These are phyloP conservation scores for Cytidiella melzeri DNA, from an alignment of 768 basidiomycete genomes.

Conservation along the genomic window DNA sequence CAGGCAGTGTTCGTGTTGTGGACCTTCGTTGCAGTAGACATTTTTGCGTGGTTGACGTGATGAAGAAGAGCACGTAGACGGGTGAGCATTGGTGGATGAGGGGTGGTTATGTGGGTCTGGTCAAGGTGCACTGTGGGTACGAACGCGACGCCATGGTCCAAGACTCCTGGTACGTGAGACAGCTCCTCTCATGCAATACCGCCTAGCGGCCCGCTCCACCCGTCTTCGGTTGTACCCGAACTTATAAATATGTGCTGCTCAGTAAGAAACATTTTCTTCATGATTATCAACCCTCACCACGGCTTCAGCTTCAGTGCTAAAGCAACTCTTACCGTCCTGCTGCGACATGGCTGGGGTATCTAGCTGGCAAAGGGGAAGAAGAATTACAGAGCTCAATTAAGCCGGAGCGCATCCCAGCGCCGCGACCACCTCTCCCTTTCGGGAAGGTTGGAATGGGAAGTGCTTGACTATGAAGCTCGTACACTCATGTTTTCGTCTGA, in stretches of 20 bases:
- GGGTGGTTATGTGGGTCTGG: background rate
- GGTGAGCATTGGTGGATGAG: slow-evolving; percentile 24
- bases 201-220: too few relatives aligned
- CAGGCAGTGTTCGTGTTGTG: slow-evolving; percentile 36
- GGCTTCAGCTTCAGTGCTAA: slow-evolving; percentile 27
- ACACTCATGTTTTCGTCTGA: too few relatives aligned
- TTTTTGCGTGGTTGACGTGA: slow-evolving; percentile 36
- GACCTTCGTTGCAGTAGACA: slow-evolving; percentile 24
- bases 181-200: too few relatives aligned
- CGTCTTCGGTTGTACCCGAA: too few relatives aligned
- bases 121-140: too few relatives aligned
- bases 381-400: slow-evolving; percentile 60
- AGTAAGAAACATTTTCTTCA: slow-evolving; percentile 2
- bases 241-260: too few relatives aligned
- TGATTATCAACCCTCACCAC: slow-evolving; percentile 33
- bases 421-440: slow-evolving; percentile 28
- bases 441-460: slow-evolving; percentile 40
- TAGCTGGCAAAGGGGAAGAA: slow-evolving; percentile 38
- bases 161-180: too few relatives aligned
- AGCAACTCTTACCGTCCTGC: slow-evolving; percentile 50
- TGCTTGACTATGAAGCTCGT: slow-evolving; percentile 74
- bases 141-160: too few relatives aligned
- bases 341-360: slow-evolving; percentile 46
- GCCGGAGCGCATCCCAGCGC: slow-evolving; percentile 62
- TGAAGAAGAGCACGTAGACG: slow-evolving; percentile 34